Base-by-base conservation (phyloP, 2,329 filamentous ascomycete species). In the Colletotrichum musae region DNA sequence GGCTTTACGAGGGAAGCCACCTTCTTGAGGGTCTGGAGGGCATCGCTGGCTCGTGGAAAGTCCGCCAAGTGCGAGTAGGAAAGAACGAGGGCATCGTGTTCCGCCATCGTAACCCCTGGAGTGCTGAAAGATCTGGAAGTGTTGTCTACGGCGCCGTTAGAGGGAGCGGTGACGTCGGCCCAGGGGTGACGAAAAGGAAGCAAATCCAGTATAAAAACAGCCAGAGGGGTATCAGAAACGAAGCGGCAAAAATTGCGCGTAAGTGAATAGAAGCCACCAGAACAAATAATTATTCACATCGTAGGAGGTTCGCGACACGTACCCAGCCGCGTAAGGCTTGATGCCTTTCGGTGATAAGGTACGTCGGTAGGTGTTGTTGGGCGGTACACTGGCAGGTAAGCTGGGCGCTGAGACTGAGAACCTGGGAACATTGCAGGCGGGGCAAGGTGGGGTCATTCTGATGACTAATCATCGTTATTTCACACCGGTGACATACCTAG, bases 1-100 rank as follows among this genome's bases (percentile, higher is more conserved):
- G 95, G 95, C 79, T 97, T 98, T 71, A 98, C 95, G 66, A 97
- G 82, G 28, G 94, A 97, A 3, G 94, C 94, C 48, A 97, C 87
- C 80, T 93, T 95, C 75, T 91, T 92, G 26, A 98, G 86, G 66
- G 88, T 89, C 43, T 88, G 81, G 18, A 89, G 77, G 15, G 87
- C 87, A 68, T 89, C 86, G 16, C 78, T 75, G 21, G 85, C 82
- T 2, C 85, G 83, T 1, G 84, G 81, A 39, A 86, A 81, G 24
- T 81, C 76, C 9, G 77, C 78, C 61, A 89, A 75, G 73, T 89
- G 87, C 43, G 83, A 83, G 75, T 83, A 89, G 7, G 82, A 83
- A 18, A 79, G 73, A 5, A 89, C 77, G 39, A 84, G 75, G 2
- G 84, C 78, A 70, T 88, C 84, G 70, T 81, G 73, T 72, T 85